These are phyloP conservation scores for Colletotrichum camelliae DNA, from an alignment of 2,329 filamentous ascomycete genomes.

Conservation along the genomic window DNA sequence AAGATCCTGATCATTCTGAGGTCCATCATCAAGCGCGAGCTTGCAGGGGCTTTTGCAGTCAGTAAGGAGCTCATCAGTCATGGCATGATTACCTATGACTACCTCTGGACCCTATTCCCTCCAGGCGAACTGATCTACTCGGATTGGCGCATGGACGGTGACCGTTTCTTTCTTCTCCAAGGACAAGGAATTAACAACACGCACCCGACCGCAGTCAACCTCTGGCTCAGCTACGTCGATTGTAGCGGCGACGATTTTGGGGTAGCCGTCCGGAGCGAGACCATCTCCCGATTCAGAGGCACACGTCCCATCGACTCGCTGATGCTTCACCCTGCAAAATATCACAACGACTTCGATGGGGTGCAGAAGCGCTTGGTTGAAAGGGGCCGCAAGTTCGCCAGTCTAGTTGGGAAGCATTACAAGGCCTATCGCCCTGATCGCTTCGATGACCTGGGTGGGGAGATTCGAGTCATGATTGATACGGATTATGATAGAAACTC, in stretches of 20 bases:
- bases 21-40: slow-evolving; percentile 52
- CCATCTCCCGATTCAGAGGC: slow-evolving; percentile 46
- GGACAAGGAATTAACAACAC: slow-evolving; percentile 26
- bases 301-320: slow-evolving; percentile 47
- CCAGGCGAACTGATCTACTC: slow-evolving; percentile 47
- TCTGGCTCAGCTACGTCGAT: slow-evolving; percentile 47
- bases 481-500: background rate
- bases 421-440: slow-evolving; percentile 41
- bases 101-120: slow-evolving; percentile 58
- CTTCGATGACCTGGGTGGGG: slow-evolving; percentile 8
- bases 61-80: slow-evolving; percentile 57
- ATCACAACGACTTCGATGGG: slow-evolving; percentile 42
- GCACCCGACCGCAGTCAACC: slow-evolving; percentile 39
- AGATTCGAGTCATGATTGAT: background rate
- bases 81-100: slow-evolving; percentile 55
- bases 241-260: slow-evolving; percentile 53
- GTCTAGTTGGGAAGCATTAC: slow-evolving; percentile 50
- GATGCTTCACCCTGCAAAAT: slow-evolving; percentile 47
- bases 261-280: slow-evolving; percentile 35
- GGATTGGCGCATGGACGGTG: slow-evolving; percentile 40
- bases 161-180: slow-evolving; percentile 38
- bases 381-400: slow-evolving; percentile 49
- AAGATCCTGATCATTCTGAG: slow-evolving; percentile 21
- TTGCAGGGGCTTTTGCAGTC: slow-evolving; percentile 54
- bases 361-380: slow-evolving; percentile 37